Evolutionary conservation across 2,329 filamentous ascomycete species (phyloP).

Genomic region (Nothophaeocryptopus gaeumannii): DNA sequence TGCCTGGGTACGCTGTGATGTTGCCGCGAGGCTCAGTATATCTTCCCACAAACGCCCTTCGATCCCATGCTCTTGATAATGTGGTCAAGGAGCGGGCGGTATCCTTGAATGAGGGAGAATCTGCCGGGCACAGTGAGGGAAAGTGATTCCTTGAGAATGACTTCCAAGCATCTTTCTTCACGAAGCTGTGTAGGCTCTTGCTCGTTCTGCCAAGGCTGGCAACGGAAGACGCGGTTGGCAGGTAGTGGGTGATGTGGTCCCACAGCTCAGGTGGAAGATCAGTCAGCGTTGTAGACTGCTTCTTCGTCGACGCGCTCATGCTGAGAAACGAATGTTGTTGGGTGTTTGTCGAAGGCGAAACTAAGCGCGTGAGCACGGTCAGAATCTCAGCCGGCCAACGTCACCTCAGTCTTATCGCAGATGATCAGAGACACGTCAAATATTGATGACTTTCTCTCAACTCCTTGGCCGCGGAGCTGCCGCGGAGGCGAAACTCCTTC

Average conservation of each 20-base stretch:
- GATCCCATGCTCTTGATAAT: constrained; percentile 56
- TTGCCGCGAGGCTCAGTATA: constrained; percentile 47
- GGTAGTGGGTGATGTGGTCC: constrained; percentile 36
- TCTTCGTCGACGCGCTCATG: constrained; percentile 1
- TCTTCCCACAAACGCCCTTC: constrained; percentile 54
- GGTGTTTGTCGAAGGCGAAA: no score
- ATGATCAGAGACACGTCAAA: no score
- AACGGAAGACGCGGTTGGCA: constrained; percentile 48
- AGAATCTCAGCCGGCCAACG: no score
- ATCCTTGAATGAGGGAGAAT: constrained; percentile 47
- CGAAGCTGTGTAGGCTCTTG: constrained; percentile 44
- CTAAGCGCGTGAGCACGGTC: no score
- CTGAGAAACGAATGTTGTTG: neutral
- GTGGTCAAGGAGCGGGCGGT: constrained; percentile 55
- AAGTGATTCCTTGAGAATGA: constrained; percentile 50
- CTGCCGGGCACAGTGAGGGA: constrained; percentile 37
- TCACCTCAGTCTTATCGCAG: no score
- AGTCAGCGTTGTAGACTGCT: constrained; percentile 25
- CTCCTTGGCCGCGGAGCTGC: no score
- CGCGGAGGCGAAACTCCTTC: no score
- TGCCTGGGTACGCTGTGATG: constrained; percentile 34
- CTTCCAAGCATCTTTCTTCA: constrained; percentile 48
- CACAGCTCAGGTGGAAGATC: constrained; percentile 41
- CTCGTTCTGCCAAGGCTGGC: constrained; percentile 46
- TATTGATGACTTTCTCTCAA: no score